Conservation (phyloP, 768 basidiomycete genomes). For the Rhizopogon sp. region DNA sequence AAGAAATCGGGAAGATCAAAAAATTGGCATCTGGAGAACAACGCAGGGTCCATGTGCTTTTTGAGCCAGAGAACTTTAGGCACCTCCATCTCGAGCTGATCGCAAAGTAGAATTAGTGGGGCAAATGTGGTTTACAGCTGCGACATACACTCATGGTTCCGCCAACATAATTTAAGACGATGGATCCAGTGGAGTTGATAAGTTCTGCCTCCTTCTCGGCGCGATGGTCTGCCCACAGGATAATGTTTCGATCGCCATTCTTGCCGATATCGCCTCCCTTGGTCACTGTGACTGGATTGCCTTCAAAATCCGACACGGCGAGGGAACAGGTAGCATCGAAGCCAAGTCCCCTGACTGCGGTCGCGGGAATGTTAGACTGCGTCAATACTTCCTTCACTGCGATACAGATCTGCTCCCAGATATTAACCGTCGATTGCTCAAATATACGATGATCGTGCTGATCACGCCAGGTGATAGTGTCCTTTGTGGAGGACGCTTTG, state of each 20-base stretch:
- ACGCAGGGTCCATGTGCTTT: conserved; percentile 68
- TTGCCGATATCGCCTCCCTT: conserved; percentile 59
- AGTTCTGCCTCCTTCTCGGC: conserved; percentile 87
- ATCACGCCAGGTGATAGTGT: conserved; percentile 85
- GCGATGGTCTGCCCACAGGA: conserved; percentile 96
- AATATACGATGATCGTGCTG: conserved; percentile 85
- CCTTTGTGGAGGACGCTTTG: conserved; percentile 73
- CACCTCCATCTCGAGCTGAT: conserved; percentile 94
- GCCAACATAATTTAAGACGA: conserved; percentile 91
- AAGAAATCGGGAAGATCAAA: conserved; percentile 95
- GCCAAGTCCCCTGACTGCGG: conserved; percentile 77
- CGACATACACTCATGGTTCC: conserved; percentile 85
- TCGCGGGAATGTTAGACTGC: conserved; percentile 48
- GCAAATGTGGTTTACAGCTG: background rate
- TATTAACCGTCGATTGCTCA: conserved; percentile 90
- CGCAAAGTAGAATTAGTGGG: conserved; percentile 4
- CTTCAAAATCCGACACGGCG: conserved; percentile 74
- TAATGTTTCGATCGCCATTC: conserved; percentile 74
- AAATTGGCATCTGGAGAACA: conserved; percentile 75
- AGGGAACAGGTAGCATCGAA: conserved; percentile 98
- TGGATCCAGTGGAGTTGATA: conserved; percentile 81
- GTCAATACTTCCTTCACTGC: conserved; percentile 61
- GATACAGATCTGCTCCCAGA: conserved; percentile 69
- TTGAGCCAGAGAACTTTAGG: conserved; percentile 98
- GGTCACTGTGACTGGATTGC: conserved; percentile 72